Evolutionary conservation across 2,329 filamentous ascomycete genomes (phyloP), one percentile per base, ranked within the genome.

Genomic region (Fusarium sacchari): DNA sequence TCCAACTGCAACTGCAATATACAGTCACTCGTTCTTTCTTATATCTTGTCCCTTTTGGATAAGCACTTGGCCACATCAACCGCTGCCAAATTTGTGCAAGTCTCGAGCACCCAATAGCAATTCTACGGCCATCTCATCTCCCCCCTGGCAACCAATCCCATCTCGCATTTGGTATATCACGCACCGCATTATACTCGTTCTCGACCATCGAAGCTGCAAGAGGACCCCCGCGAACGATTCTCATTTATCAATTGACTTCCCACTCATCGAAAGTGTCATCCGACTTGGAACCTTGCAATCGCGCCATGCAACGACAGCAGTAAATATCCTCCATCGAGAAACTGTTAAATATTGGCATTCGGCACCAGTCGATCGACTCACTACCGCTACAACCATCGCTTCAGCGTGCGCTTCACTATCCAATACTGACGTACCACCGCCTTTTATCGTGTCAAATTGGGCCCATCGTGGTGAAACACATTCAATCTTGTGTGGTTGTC

Each of bases 381-480:
- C 39, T 32, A 52, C 47, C 40, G 39, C 47, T 59, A 55, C 63
- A 37, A 47, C 36, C 62, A 46, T 60, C 56, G 56, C 47, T 57
- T 44, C 66, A 43, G 49, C 53, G 28, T 49, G 67, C 67, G 60
- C 58, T 67, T 68, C 64, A 46, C 52, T 52, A 59, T 66, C 43
- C 30, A 60, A 42, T 43, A 60, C 44, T 53, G 62, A 59, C 63
- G 64, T 68, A 62, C 65, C 64, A 69, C 61, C 46, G 22, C 42
- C 30, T 66, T 65, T 58, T 58, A 52, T 69, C 37, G 55, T 64
- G 62, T 59, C 37, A 46, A 58, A 50, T 40, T n/a, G 61, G 72
- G 70, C 56, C 69, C 73, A 72, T 76, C 62, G 69, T 67, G 66
- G 74, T 78, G 76, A 78, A 77, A 78, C 76, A 75, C 72, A 73